These are phyloP conservation scores for Penicillium fimorum DNA, from an alignment of 495 filamentous ascomycete species.

Conservation along the genomic window DNA sequence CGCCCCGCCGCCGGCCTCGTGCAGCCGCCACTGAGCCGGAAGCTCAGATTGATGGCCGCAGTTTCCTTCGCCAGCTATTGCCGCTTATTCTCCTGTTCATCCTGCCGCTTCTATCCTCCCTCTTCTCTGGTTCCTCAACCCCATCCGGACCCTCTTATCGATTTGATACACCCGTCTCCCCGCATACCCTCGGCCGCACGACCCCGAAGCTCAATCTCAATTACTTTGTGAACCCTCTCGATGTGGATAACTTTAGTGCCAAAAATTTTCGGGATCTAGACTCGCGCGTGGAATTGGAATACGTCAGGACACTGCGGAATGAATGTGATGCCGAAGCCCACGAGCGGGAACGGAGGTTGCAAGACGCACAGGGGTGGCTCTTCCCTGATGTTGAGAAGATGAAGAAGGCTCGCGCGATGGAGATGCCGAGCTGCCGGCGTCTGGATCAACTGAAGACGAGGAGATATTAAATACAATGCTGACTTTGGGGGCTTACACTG, in stretches of 20 bases:
- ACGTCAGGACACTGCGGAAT: conserved; percentile 60
- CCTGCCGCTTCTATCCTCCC: conserved; percentile 76
- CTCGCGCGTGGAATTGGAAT: conserved; percentile 68
- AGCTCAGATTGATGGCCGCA: conserved; percentile 42
- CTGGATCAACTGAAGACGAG: conserved; percentile 44
- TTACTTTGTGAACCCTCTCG: conserved; percentile 80
- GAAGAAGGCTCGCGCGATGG: conserved; percentile 59
- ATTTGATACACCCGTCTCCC: conserved; percentile 64
- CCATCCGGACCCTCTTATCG: conserved; percentile 65
- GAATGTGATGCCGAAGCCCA: conserved; percentile 72
- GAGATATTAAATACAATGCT: conserved; percentile 18
- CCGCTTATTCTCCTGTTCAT: conserved; percentile 88
- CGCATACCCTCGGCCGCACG: conserved; percentile 70
- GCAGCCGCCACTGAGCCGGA: conserved; percentile 58
- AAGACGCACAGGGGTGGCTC: conserved; percentile 90
- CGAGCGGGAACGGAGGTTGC: conserved; percentile 59
- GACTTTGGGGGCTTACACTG: conserved; percentile 9
- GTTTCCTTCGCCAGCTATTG: conserved; percentile 62
- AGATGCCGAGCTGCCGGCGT: conserved; percentile 56
- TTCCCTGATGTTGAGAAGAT: conserved; percentile 75
- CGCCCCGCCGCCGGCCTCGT: conserved; percentile 67
- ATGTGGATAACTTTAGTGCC: conserved; percentile 65
- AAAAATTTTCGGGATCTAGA: conserved; percentile 72
- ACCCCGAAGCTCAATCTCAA: conserved; percentile 68
- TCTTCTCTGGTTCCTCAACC: conserved; percentile 64